Conservation (phyloP, 1,139 yeast species). For the Yamadazyma oceani region DNA sequence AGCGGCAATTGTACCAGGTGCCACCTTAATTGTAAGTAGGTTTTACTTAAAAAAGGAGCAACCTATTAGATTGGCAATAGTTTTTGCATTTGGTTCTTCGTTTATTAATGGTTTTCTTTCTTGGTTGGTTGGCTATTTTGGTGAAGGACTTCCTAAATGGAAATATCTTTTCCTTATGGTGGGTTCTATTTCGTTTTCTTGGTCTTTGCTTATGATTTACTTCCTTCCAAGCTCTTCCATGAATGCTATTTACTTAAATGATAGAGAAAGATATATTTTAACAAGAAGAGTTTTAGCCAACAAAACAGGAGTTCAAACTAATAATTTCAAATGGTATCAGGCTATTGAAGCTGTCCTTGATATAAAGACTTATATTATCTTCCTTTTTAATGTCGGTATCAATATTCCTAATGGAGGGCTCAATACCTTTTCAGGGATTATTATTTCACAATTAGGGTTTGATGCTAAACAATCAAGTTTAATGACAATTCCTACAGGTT, state of each 20-base stretch:
- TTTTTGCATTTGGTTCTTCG: constrained; percentile 31
- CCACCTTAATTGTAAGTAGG: constrained; percentile 30
- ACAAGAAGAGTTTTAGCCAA: constrained; percentile 26
- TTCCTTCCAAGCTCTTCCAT: constrained; percentile 29
- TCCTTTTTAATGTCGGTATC: constrained; percentile 33
- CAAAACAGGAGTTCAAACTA: constrained; percentile 25
- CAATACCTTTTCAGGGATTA: constrained; percentile 33
- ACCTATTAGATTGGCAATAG: constrained; percentile 25
- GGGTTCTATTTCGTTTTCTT: constrained; percentile 30
- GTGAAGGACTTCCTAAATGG: constrained; percentile 28
- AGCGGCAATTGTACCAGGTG: constrained; percentile 42
- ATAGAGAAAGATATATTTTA: constrained; percentile 22
- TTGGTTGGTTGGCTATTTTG: constrained; percentile 30
- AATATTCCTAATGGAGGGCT: constrained; percentile 45
- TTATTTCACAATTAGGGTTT: constrained; percentile 20
- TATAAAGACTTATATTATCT: constrained; percentile 23
- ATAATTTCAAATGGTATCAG: constrained; percentile 24
- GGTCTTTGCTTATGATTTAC: constrained; percentile 26
- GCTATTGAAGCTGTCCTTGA: constrained; percentile 26
- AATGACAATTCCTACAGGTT: constrained; percentile 27
- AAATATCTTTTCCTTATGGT: constrained; percentile 30
- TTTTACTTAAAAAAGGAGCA: constrained; percentile 29
- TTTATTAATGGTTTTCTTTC: constrained; percentile 32
- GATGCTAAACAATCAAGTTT: constrained; percentile 21
- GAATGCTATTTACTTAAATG: constrained; percentile 22